Conservation (phyloP, 2,329 filamentous ascomycete species). For the Sarocladium kiliense region DNA sequence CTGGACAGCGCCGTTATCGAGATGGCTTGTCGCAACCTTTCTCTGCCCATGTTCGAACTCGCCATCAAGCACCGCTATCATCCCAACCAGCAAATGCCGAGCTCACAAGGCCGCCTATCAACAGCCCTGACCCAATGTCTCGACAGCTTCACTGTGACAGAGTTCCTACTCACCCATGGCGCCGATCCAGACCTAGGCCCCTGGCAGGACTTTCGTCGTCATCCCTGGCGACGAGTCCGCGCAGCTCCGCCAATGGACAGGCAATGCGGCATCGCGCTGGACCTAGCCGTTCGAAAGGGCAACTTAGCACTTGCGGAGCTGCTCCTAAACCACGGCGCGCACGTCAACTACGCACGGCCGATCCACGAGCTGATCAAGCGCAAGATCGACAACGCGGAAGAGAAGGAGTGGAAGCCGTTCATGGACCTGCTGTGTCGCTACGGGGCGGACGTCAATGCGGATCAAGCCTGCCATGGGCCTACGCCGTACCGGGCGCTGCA, state of each 20-base stretch:
- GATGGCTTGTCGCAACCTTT: neutral
- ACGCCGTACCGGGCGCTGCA: neutral
- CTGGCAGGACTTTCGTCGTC: neutral
- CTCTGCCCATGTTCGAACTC: neutral
- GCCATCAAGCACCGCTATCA: neutral
- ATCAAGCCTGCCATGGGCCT: neutral
- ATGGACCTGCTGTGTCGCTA: neutral
- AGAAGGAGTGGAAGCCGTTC: neutral
- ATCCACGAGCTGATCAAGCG: neutral
- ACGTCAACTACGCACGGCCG: neutral
- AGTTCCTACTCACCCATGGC: neutral
- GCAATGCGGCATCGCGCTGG: neutral
- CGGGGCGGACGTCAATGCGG: neutral
- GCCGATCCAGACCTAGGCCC: neutral
- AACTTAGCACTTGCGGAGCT: neutral
- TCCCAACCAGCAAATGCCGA: neutral
- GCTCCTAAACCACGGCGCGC: neutral
- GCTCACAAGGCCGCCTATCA: neutral
- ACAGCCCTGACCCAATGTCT: neutral
- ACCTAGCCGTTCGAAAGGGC: neutral
- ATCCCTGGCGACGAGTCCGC: neutral
- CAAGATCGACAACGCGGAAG: neutral
- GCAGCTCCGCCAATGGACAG: neutral
- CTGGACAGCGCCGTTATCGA: neutral
- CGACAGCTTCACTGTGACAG: neutral